A percentile compares a stretch with the other conserved stretches of the same genome.
phyloP scores from a whole-genome alignment of 148 eudicot genomes.

The Fallopia convolvulus region DNA sequence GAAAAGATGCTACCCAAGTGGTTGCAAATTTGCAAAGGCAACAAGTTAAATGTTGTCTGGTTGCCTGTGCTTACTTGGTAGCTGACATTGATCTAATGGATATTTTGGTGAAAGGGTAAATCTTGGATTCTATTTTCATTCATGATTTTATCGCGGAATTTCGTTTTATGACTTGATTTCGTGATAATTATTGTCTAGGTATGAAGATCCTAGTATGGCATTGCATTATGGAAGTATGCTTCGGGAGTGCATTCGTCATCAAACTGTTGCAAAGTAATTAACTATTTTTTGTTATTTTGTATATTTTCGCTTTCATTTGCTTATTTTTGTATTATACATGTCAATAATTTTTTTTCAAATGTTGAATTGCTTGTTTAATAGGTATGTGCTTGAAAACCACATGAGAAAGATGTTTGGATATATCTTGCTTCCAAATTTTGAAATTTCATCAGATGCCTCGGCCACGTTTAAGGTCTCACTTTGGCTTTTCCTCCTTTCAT shows the following conservation, averaged over 20 bases:
- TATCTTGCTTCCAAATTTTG: slow-evolving; percentile 56
- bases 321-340: background rate
- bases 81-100: slow-evolving; percentile 37
- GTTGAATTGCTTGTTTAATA: slow-evolving; percentile 13
- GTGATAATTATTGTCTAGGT: background rate
- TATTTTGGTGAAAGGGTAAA: slow-evolving; percentile 34
- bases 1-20: slow-evolving; percentile 45
- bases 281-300: background rate
- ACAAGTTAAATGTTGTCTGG: slow-evolving; percentile 29
- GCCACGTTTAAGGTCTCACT: slow-evolving; percentile 51
- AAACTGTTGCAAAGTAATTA: slow-evolving; percentile 16
- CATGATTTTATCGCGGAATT: background rate
- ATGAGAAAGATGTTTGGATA: slow-evolving; percentile 48
- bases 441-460: slow-evolving; percentile 64
- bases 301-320: background rate
- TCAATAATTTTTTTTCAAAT: background rate
- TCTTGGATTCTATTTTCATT: background rate
- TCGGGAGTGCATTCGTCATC: slow-evolving; percentile 23
- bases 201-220: slow-evolving; percentile 16
- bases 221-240: slow-evolving; percentile 22
- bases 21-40: slow-evolving; percentile 56
- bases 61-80: slow-evolving; percentile 51
- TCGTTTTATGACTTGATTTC: background rate
- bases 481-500: background rate
- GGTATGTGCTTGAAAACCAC: slow-evolving; percentile 55